phyloP scores from a whole-genome alignment of 2,329 filamentous ascomycete genomes.

The Stemphylium vesicarium region DNA sequence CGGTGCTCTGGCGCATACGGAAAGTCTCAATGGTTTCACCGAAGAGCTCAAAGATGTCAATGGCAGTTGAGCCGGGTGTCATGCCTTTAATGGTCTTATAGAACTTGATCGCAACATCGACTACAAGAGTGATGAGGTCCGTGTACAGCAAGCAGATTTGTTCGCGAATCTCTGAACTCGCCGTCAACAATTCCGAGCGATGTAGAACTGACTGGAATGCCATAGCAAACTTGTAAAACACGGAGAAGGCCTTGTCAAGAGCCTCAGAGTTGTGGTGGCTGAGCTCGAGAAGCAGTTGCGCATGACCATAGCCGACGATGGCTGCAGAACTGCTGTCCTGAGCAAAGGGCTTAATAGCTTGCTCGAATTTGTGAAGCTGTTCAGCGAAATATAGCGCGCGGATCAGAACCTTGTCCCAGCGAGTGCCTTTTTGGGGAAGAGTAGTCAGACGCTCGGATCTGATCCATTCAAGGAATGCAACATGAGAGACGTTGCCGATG shows the following conservation, averaged over 20 bases:
- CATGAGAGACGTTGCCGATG: slow-evolving; percentile 42
- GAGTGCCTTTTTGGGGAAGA: slow-evolving; percentile 55
- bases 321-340: slow-evolving; percentile 52
- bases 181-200: slow-evolving; percentile 53
- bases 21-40: slow-evolving; percentile 48
- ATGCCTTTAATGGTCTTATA: slow-evolving; percentile 49
- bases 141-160: slow-evolving; percentile 52
- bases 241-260: slow-evolving; percentile 58
- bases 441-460: slow-evolving; percentile 52
- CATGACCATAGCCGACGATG: slow-evolving; percentile 56
- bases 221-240: slow-evolving; percentile 59
- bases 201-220: slow-evolving; percentile 56
- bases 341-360: slow-evolving; percentile 51
- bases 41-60: slow-evolving; percentile 49
- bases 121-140: slow-evolving; percentile 46
- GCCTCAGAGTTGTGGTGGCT: slow-evolving; percentile 58
- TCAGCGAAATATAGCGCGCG: slow-evolving; percentile 56
- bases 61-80: slow-evolving; percentile 37
- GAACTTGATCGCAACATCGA: slow-evolving; percentile 47
- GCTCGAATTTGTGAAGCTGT: slow-evolving; percentile 52
- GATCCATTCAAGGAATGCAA: slow-evolving; percentile 54
- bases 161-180: slow-evolving; percentile 53
- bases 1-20: slow-evolving; percentile 42
- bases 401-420: slow-evolving; percentile 57
- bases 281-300: slow-evolving; percentile 58